These are phyloP conservation scores for Crucihimalaya himalaica DNA, from an alignment of 345 rosid genomes.

Conservation along the genomic window DNA sequence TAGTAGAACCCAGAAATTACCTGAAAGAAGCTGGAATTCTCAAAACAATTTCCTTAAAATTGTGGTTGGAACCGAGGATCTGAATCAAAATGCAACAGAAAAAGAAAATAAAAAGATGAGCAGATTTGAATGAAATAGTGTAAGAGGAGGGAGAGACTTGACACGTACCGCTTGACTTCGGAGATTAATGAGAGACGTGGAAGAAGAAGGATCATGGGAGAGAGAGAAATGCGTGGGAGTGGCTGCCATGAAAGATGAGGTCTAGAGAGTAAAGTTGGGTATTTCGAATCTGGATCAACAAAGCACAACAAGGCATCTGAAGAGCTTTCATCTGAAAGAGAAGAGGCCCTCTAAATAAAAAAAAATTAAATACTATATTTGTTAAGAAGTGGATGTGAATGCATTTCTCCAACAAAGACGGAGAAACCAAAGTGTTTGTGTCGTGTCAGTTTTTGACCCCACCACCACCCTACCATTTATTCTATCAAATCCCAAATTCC, in stretches of 20 bases:
- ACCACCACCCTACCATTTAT: background rate
- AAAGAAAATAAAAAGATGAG: background rate
- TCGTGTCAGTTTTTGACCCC: conserved; percentile 39
- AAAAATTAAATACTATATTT: background rate
- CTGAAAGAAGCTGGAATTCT: conserved; percentile 33
- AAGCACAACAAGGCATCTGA: conserved; percentile 35
- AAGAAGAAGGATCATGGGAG: conserved; percentile 29
- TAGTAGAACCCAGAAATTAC: conserved; percentile 13
- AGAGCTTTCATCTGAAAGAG: conserved; percentile 8
- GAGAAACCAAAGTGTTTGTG: conserved; percentile 53
- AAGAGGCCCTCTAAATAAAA: background rate
- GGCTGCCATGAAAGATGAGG: conserved; percentile 37
- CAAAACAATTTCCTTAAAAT: conserved; percentile 12
- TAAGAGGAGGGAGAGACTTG: background rate
- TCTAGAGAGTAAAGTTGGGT: conserved; percentile 29
- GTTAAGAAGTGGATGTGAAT: conserved; percentile 34
- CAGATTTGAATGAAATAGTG: background rate
- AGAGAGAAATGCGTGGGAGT: conserved; percentile 22
- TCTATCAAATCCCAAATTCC: no score
- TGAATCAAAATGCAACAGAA: conserved; percentile 21
- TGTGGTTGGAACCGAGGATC: conserved; percentile 26
- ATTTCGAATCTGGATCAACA: conserved; percentile 29
- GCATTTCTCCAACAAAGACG: conserved; percentile 60
- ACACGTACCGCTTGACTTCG: conserved; percentile 27
- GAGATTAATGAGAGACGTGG: conserved; percentile 24